These are phyloP conservation scores for Neurospora sp. DNA, from an alignment of 2,329 filamentous ascomycete species.

Conservation along the genomic window DNA sequence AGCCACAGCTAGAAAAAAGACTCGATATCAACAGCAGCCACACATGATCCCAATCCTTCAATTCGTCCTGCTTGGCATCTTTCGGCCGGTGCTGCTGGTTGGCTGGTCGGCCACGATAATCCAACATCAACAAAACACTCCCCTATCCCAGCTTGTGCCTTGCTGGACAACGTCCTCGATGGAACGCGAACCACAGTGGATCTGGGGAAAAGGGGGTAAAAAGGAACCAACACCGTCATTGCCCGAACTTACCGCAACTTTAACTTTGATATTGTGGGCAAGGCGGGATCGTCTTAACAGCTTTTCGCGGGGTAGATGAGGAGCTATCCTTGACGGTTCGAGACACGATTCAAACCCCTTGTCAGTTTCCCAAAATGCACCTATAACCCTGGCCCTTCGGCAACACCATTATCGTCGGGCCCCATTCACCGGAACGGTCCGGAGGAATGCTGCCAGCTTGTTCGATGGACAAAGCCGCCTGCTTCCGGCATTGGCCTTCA, in stretches of 20 bases:
- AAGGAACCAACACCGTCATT: neutral
- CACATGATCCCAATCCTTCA: neutral
- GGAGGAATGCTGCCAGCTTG: neutral
- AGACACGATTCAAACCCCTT: neutral
- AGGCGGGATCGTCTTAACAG: neutral
- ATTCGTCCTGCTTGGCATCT: no score
- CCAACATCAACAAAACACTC: neutral
- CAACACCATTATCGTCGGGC: neutral
- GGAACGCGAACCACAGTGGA: neutral
- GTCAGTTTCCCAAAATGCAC: neutral
- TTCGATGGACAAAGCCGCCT: neutral
- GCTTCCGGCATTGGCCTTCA: neutral
- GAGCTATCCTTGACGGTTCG: neutral
- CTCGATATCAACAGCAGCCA: neutral
- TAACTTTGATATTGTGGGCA: neutral
- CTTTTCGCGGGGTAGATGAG: neutral
- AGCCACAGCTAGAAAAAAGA: neutral
- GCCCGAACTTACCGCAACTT: neutral
- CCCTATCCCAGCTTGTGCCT: neutral
- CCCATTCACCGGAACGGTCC: neutral
- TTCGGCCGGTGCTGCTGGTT: neutral
- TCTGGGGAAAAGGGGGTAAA: neutral
- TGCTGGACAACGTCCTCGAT: neutral
- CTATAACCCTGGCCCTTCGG: neutral
- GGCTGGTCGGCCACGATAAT: neutral